phyloP scores from a whole-genome alignment of 805 yeast species.

The Starmerella apicola region DNA sequence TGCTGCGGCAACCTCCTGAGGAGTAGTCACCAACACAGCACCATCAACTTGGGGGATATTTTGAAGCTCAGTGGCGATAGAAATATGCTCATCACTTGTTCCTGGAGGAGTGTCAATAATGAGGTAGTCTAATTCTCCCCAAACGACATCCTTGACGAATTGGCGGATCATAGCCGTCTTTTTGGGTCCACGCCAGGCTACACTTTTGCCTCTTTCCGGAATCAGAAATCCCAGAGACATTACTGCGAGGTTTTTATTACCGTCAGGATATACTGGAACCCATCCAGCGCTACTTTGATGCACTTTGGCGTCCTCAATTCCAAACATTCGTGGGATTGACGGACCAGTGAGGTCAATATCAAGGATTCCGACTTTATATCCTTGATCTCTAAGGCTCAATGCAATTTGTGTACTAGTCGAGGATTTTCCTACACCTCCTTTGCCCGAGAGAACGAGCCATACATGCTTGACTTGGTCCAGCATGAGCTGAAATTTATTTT shows the following conservation, averaged over 20 bases:
- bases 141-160: constrained; percentile 75
- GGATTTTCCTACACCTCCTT: constrained; percentile 92
- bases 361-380: constrained; percentile 78
- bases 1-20: constrained; percentile 83
- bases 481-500: not conserved
- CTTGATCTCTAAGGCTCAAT: constrained; percentile 56
- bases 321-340: constrained; percentile 91
- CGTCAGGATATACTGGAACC: constrained; percentile 66
- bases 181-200: constrained; percentile 98
- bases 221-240: constrained; percentile 85
- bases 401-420: constrained; percentile 93
- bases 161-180: constrained; percentile 96
- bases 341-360: constrained; percentile 97
- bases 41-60: constrained; percentile 61
- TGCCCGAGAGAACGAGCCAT: constrained; percentile 64
- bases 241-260: constrained; percentile 40
- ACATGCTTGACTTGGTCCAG: constrained; percentile 48
- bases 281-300: constrained; percentile 76
- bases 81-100: constrained; percentile 94
- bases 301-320: constrained; percentile 66
- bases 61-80: constrained; percentile 78
- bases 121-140: constrained; percentile 72
- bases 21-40: constrained; percentile 90
- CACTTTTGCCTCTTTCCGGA: constrained; percentile 73
- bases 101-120: constrained; percentile 98